phyloP scores from a whole-genome alignment of 2,329 filamentous ascomycete genomes.

The Pseudocercospora ulei region DNA sequence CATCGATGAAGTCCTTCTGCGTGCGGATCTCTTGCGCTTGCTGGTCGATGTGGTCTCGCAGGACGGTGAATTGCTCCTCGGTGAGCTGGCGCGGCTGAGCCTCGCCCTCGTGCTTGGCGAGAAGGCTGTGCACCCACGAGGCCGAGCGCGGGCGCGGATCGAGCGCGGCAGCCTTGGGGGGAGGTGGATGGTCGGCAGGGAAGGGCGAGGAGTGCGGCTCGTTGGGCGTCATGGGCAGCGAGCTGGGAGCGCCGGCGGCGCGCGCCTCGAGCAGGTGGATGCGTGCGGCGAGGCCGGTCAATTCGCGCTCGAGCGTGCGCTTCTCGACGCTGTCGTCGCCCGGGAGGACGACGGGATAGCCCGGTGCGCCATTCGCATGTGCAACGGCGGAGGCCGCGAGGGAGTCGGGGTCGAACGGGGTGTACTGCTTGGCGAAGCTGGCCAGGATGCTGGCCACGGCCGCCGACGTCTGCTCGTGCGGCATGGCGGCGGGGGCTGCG shows the following conservation, averaged over 20 bases:
- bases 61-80: slow-evolving; percentile 72
- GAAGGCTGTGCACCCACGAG: slow-evolving; percentile 45
- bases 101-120: slow-evolving; percentile 46
- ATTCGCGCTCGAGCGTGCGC: slow-evolving; percentile 67
- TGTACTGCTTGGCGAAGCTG: slow-evolving; percentile 43
- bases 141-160: slow-evolving; percentile 33
- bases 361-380: slow-evolving; percentile 46
- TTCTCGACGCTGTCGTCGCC: slow-evolving; percentile 69
- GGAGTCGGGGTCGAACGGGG: slow-evolving; percentile 37
- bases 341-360: slow-evolving; percentile 57
- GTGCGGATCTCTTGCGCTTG: slow-evolving; percentile 85
- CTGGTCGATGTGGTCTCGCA: slow-evolving; percentile 84
- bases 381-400: slow-evolving; percentile 40
- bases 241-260: slow-evolving; percentile 43
- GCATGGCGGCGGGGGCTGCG: slow-evolving; percentile 20
- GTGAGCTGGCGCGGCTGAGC: slow-evolving; percentile 50
- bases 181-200: slow-evolving; percentile 46
- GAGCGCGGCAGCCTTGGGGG: slow-evolving; percentile 26
- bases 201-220: slow-evolving; percentile 51
- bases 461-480: slow-evolving; percentile 31
- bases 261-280: slow-evolving; percentile 75
- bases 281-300: slow-evolving; percentile 65
- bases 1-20: slow-evolving; percentile 75
- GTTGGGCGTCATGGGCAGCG: slow-evolving; percentile 70
- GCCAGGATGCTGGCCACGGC: slow-evolving; percentile 37